These are phyloP conservation scores for Colletotrichum spinosum DNA, from an alignment of 2,329 filamentous ascomycete genomes.

Conservation along the genomic window DNA sequence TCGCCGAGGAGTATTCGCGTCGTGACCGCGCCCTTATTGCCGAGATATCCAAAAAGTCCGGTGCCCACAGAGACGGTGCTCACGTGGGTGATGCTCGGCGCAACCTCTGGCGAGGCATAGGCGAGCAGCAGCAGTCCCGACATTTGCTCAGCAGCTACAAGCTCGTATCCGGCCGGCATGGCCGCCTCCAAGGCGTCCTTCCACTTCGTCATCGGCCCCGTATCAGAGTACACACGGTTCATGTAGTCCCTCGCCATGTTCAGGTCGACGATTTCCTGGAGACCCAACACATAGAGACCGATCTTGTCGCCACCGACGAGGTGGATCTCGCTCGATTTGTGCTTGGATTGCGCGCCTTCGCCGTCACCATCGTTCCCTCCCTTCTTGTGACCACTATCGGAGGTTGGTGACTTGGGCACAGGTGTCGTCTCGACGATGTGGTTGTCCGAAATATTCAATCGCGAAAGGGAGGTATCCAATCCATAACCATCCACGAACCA, in stretches of 20 bases:
- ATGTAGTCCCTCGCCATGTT: constrained; percentile 83
- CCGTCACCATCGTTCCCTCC: constrained; percentile 50
- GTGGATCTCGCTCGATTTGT: constrained; percentile 49
- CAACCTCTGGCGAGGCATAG: constrained; percentile 84
- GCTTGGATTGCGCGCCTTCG: constrained; percentile 56
- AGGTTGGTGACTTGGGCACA: constrained; percentile 7
- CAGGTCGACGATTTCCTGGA: constrained; percentile 94
- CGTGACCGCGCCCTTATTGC: constrained; percentile 93
- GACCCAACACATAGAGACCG: constrained; percentile 87
- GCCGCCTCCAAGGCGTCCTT: constrained; percentile 79
- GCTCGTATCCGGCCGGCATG: constrained; percentile 80
- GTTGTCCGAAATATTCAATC: constrained; percentile 59
- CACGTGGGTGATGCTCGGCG: constrained; percentile 80
- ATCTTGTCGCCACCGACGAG: constrained; percentile 75
- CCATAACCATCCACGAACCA: constrained; percentile 90
- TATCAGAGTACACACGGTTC: constrained; percentile 77
- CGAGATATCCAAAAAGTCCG: constrained; percentile 90
- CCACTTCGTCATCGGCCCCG: constrained; percentile 80
- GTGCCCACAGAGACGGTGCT: constrained; percentile 89
- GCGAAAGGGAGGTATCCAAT: constrained; percentile 71
- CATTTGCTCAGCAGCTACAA: constrained; percentile 85
- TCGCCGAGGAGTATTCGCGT: constrained; percentile 88
- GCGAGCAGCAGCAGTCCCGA: constrained; percentile 86
- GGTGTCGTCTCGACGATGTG: constrained; percentile 46
- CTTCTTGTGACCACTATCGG: constrained; percentile 34